phyloP scores from a whole-genome alignment of 2,329 filamentous ascomycete genomes.

The Parafenestella ontariensis region DNA sequence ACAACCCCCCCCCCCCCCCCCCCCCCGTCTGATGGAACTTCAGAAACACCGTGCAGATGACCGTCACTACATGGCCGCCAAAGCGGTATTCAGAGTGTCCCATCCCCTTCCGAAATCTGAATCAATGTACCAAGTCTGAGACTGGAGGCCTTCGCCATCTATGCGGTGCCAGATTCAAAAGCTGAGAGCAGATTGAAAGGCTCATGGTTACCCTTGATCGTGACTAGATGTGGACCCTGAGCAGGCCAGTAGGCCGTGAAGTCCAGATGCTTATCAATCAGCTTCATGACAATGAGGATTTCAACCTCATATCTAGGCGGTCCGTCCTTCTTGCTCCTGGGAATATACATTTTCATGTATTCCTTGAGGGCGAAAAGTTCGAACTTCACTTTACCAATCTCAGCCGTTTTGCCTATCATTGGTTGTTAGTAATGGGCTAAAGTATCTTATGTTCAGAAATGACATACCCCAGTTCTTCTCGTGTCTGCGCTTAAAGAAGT shows the following conservation, averaged over 20 bases:
- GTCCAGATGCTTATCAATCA: slow-evolving; percentile 21
- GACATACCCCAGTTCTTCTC: slow-evolving; percentile 13
- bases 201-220: background rate
- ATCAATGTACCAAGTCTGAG: background rate
- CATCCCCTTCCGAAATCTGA: too few species aligned
- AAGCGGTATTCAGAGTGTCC: background rate
- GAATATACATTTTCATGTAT: background rate
- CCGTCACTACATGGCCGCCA: background rate
- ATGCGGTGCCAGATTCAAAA: background rate
- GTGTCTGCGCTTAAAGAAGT: slow-evolving; percentile 13
- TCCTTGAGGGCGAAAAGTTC: background rate
- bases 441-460: background rate
- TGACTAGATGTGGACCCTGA: background rate
- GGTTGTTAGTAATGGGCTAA: background rate
- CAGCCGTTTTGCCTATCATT: background rate
- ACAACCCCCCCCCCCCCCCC: too few species aligned
- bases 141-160: background rate
- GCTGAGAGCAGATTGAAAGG: background rate
- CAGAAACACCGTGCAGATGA: too few species aligned
- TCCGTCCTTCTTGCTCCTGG: background rate
- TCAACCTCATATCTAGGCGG: slow-evolving; percentile 5
- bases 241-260: slow-evolving; percentile 11
- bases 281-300: slow-evolving; percentile 17
- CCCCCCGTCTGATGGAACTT: too few species aligned
- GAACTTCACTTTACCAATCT: background rate